These are phyloP conservation scores for Klebsormidium nitens DNA, from an alignment of 139 green algal genomes.

Conservation along the genomic window DNA sequence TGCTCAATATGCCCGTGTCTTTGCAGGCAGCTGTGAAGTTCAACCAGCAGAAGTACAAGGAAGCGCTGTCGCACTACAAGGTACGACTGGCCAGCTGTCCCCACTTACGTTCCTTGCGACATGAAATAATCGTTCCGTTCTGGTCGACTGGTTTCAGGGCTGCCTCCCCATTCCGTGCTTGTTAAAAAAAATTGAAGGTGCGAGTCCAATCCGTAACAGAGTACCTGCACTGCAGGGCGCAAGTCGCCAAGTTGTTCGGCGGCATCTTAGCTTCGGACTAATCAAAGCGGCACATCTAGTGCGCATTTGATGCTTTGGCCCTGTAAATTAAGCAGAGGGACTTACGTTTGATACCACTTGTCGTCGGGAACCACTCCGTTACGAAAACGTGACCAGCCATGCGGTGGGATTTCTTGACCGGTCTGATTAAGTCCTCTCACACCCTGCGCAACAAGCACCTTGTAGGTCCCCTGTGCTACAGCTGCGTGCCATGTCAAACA, in stretches of 20 bases:
- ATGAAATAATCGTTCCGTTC: background rate
- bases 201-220: background rate
- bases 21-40: conserved; percentile 31
- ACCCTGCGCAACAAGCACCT: background rate
- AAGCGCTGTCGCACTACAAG: conserved; percentile 37
- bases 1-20: background rate
- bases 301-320: too few relatives aligned
- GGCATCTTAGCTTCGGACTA: too few relatives aligned
- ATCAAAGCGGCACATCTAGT: too few relatives aligned
- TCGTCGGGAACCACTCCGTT: too few relatives aligned
- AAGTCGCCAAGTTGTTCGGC: too few relatives aligned
- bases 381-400: too few relatives aligned
- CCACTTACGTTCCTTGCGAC: background rate
- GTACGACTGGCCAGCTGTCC: background rate
- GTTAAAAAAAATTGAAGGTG: background rate
- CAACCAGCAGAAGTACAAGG: conserved; percentile 22
- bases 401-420: too few relatives aligned
- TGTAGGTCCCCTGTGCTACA: background rate
- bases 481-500: background rate
- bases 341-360: too few relatives aligned
- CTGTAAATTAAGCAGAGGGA: too few relatives aligned
- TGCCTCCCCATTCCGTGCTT: background rate
- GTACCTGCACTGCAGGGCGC: background rate
- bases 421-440: too few relatives aligned
- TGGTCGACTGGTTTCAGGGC: background rate